Percentiles rank a stretch among this genome's conserved stretches.
phyloP scores from a whole-genome alignment of 1,284 basidiomycete genomes.

The Volvariella surrecta region DNA sequence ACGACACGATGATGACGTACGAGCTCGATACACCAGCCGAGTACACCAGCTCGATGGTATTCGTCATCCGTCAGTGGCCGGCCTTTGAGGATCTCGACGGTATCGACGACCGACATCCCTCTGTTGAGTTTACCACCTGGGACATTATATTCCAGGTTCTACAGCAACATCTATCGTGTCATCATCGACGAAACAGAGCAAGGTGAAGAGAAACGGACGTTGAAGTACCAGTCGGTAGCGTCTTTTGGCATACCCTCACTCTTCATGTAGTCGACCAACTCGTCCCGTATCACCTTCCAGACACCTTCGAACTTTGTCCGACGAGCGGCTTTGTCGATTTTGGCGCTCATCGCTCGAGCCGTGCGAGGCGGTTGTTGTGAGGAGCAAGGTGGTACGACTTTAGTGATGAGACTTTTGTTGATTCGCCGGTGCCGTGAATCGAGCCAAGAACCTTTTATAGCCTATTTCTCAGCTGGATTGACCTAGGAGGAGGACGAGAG shows the following conservation, averaged over 20 bases:
- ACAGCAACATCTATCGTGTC: slow-evolving; percentile 1
- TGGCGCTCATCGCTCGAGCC: background rate
- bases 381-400: too few relatives aligned
- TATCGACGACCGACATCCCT: slow-evolving; percentile 92
- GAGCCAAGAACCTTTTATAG: too few relatives aligned
- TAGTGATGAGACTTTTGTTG: too few relatives aligned
- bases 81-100: slow-evolving; percentile 82
- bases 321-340: slow-evolving; percentile 19
- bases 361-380: too few relatives aligned
- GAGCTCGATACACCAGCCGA: slow-evolving; percentile 96
- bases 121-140: slow-evolving; percentile 97
- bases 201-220: slow-evolving; percentile 34
- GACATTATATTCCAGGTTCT: slow-evolving; percentile 93
- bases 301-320: slow-evolving; percentile 45
- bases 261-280: slow-evolving; percentile 57
- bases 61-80: slow-evolving; percentile 67
- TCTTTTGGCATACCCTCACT: slow-evolving; percentile 74
- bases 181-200: background rate
- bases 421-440: too few relatives aligned
- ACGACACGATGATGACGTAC: slow-evolving; percentile 37
- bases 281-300: slow-evolving; percentile 43
- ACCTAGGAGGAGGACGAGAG: too few relatives aligned
- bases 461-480: too few relatives aligned
- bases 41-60: slow-evolving; percentile 83
- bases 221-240: slow-evolving; percentile 74